Conservation (phyloP, 257 asterid genomes). For the Solanum virginianum region DNA sequence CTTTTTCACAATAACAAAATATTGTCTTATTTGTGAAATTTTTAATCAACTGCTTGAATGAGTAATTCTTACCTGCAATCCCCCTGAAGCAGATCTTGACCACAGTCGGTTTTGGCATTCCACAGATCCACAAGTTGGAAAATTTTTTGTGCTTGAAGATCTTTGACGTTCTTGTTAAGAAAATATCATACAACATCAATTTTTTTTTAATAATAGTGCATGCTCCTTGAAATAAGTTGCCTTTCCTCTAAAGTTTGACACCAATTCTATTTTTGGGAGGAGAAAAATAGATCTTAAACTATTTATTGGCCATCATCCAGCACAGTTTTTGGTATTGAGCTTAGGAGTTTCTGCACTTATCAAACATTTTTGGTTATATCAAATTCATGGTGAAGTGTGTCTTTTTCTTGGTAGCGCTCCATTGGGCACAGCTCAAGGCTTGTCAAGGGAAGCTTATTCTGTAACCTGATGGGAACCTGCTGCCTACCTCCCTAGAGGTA, state of each 20-base stretch:
- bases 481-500: slow-evolving; percentile 85
- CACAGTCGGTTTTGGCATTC: neutral
- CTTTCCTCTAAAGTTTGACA: neutral
- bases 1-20: neutral
- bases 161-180: neutral
- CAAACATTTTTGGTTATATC: neutral
- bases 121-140: neutral
- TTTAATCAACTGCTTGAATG: neutral
- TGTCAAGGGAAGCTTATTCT: slow-evolving; percentile 48
- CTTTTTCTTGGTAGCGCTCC: slow-evolving; percentile 62
- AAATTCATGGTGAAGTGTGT: slow-evolving; percentile 31
- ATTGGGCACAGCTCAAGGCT: slow-evolving; percentile 55
- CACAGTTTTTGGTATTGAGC: neutral
- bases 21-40: neutral
- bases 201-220: neutral
- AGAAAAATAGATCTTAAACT: neutral
- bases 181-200: neutral
- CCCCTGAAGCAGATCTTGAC: neutral
- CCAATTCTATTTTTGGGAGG: neutral
- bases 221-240: neutral
- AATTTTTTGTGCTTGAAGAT: neutral
- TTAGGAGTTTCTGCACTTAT: neutral
- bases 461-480: slow-evolving; percentile 77
- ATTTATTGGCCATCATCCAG: neutral
- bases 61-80: neutral